Conservation (phyloP, 257 asterid species). For the Thymus quinquecostatus region DNA sequence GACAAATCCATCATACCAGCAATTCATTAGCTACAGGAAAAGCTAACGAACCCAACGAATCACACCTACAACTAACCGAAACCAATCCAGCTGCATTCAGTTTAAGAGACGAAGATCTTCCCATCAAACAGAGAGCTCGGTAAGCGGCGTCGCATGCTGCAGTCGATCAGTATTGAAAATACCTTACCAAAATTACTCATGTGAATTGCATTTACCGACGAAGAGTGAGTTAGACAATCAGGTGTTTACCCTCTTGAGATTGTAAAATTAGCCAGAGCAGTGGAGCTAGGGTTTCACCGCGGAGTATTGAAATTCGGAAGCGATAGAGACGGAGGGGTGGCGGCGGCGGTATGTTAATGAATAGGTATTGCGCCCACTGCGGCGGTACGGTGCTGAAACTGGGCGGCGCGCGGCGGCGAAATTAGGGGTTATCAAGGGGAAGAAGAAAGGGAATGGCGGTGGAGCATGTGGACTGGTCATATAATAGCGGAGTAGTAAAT, state of each 20-base stretch:
- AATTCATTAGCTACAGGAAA: slow-evolving; percentile 28
- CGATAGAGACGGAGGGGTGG: too few species aligned
- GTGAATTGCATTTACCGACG: background rate
- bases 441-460: slow-evolving; percentile 8
- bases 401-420: background rate
- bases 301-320: too few species aligned
- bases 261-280: too few species aligned
- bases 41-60: slow-evolving; percentile 15
- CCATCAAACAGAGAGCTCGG: slow-evolving; percentile 38
- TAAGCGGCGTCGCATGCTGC: slow-evolving; percentile 19
- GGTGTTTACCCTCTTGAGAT: background rate
- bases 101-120: slow-evolving; percentile 26
- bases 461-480: background rate
- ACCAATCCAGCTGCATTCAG: slow-evolving; percentile 19
- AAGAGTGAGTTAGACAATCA: background rate
- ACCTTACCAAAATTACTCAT: background rate
- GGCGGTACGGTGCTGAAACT: too few species aligned
- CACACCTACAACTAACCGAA: slow-evolving; percentile 15
- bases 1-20: slow-evolving; percentile 40
- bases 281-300: too few species aligned
- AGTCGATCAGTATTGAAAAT: background rate
- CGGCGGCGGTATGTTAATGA: too few species aligned
- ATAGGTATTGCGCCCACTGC: too few species aligned
- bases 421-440: background rate
- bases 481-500: too few species aligned